phyloP scores from a whole-genome alignment of 306 rosid genomes.

The Dryas drummondii region DNA sequence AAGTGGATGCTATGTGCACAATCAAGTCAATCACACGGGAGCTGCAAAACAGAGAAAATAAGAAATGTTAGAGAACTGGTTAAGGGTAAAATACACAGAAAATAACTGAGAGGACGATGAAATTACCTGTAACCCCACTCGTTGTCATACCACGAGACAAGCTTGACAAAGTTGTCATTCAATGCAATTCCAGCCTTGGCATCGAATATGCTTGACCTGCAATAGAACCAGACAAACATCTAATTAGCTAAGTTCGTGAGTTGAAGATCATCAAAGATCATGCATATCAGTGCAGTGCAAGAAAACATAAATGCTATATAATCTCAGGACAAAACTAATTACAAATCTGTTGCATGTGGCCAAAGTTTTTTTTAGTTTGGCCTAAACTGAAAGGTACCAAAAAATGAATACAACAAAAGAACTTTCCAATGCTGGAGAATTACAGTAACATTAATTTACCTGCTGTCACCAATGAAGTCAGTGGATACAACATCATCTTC shows the following conservation, averaged over 20 bases:
- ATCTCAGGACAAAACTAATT: not conserved
- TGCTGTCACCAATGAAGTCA: slow-evolving; percentile 85
- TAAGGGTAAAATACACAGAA: too few relatives aligned
- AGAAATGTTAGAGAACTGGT: too few relatives aligned
- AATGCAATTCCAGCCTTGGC: slow-evolving; percentile 98
- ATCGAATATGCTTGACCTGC: slow-evolving; percentile 95
- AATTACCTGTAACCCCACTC: slow-evolving; percentile 72
- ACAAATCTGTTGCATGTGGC: too few relatives aligned
- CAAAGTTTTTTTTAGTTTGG: too few relatives aligned
- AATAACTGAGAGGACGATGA: too few relatives aligned
- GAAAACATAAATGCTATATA: not conserved
- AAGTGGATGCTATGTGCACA: slow-evolving; percentile 55
- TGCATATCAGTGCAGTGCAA: not conserved
- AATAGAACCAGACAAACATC: slow-evolving; percentile 12
- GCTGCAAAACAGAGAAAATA: slow-evolving; percentile 10
- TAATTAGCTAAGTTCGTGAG: not conserved
- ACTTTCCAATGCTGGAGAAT: not conserved
- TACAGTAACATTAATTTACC: slow-evolving; percentile 41
- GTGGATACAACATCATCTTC: slow-evolving; percentile 89
- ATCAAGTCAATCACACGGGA: slow-evolving; percentile 93
- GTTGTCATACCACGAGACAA: slow-evolving; percentile 89
- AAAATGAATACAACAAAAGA: too few relatives aligned
- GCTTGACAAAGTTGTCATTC: slow-evolving; percentile 67
- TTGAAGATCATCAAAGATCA: too few relatives aligned
- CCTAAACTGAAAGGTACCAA: too few relatives aligned